phyloP scores from a whole-genome alignment of 2,329 filamentous ascomycete species.

The Aspergillus sp. region DNA sequence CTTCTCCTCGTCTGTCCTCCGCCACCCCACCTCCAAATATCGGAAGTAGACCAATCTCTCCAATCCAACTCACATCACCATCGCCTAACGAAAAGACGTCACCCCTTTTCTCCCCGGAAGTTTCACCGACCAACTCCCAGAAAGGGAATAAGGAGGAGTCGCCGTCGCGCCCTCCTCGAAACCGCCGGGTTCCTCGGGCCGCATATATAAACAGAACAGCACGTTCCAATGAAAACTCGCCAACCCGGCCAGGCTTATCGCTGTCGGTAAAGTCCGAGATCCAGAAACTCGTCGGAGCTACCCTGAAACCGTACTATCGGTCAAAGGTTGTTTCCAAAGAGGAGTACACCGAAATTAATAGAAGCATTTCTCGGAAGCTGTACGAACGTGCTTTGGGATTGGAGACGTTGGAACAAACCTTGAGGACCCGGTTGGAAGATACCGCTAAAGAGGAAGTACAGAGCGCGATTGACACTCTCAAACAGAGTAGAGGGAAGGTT shows the following conservation, averaged over 20 bases:
- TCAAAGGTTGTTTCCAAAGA: slow-evolving; percentile 79
- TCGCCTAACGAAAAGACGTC: slow-evolving; percentile 31
- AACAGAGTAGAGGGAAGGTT: slow-evolving; percentile 22
- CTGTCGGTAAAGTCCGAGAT: slow-evolving; percentile 84
- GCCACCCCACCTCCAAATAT: slow-evolving; percentile 39
- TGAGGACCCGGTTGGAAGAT: slow-evolving; percentile 70
- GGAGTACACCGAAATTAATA: slow-evolving; percentile 90
- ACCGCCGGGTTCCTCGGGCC: slow-evolving; percentile 27
- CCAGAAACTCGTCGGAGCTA: slow-evolving; percentile 80
- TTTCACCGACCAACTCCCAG: slow-evolving; percentile 63
- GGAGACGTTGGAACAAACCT: slow-evolving; percentile 62
- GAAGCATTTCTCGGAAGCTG: slow-evolving; percentile 80
- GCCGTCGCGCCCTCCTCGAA: slow-evolving; percentile 15
- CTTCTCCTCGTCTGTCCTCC: slow-evolving; percentile 40
- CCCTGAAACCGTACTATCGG: slow-evolving; percentile 79
- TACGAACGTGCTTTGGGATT: slow-evolving; percentile 67
- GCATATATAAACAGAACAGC: slow-evolving; percentile 20
- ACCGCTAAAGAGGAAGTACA: slow-evolving; percentile 77
- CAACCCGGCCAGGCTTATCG: slow-evolving; percentile 65
- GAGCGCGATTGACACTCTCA: slow-evolving; percentile 59
- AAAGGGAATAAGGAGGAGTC: slow-evolving; percentile 21
- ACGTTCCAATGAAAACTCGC: slow-evolving; percentile 65
- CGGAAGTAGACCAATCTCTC: slow-evolving; percentile 35
- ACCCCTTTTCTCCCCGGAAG: slow-evolving; percentile 65
- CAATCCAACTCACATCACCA: slow-evolving; percentile 34